Base-by-base conservation (phyloP, 192 early-diverging fungal genomes). In the Backusella psychrophila region DNA sequence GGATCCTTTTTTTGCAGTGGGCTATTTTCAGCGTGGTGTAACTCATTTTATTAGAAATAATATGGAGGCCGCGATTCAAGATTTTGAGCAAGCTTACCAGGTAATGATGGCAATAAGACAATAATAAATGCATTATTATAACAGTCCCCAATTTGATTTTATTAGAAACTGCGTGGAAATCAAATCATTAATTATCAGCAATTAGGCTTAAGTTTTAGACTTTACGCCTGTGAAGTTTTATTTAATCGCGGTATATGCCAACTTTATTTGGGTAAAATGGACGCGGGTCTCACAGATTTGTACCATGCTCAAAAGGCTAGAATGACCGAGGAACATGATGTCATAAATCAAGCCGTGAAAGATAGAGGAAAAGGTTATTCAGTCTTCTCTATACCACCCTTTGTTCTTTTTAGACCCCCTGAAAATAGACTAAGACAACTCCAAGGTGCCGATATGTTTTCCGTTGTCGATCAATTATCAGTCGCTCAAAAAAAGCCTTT, bases 181-280 rank as follows among this genome's bases (percentile, higher is more conserved):
- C 85, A 90, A 72, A 88, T 93, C 46, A 97, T 99, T 74, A 96
- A 99, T 82, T 99, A 99, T 78, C 90, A 90, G 74, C 97, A 99
- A 79, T 87, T 99, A 33, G 97, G 97, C 3, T 89, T 98, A 46
- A 88, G 91, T 42, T 96, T 92, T 86, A 94, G 95, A 80, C 87
- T 99, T 46, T 96, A 92, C 78, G 84, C 91, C 0, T 97, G 93
- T 80, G 93, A 99, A 83, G 91, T 97, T 26, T 81, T 93, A 68
- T 99, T 94, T 89, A 98, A 98, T 82, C 90, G 94, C 14, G 96
- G 90, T 3, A 87, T 99, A 38, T 93, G 93, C 78, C 89, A 89
- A 75, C 86, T 95, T 14, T 93, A 92, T 41, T 69, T 95, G 38
- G 91, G 90, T 8, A 86, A 96, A 73, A 87, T 87, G 59, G 84